Conservation (phyloP, 139 green algal genomes). For the Spirogloea muscicola region DNA sequence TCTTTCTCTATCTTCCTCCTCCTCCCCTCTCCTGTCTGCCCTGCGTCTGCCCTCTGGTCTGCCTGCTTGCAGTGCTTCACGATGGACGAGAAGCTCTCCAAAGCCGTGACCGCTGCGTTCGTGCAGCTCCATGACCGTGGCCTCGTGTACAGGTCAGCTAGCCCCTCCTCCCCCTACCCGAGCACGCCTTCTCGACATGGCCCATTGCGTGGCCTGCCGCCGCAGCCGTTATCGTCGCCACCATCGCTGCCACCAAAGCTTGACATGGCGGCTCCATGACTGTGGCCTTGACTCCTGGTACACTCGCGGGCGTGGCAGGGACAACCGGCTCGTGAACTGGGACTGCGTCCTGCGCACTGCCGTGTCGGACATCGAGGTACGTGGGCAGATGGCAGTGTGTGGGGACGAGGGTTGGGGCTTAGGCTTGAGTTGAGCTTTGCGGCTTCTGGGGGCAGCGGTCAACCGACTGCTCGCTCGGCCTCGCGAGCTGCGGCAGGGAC, state of each 20-base stretch:
- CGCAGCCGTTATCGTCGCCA: background rate
- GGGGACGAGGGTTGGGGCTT: too few species aligned
- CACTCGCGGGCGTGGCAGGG: slow-evolving; percentile 48
- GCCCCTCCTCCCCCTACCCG: background rate
- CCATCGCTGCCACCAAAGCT: background rate
- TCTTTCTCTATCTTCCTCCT: background rate
- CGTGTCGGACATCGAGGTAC: slow-evolving; percentile 96
- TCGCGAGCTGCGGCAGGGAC: too few species aligned
- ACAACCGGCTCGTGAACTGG: slow-evolving; percentile 99
- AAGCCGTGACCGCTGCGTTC: slow-evolving; percentile 73
- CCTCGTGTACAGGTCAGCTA: slow-evolving; percentile 75
- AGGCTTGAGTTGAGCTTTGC: too few species aligned
- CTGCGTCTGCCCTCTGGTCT: slow-evolving; percentile 88
- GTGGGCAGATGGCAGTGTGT: too few species aligned
- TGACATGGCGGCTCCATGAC: background rate
- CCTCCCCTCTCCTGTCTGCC: background rate
- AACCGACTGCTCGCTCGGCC: too few species aligned
- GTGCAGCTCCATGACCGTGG: slow-evolving; percentile 74
- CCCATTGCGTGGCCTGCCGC: background rate
- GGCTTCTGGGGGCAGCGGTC: too few species aligned
- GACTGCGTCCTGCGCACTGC: slow-evolving; percentile 84
- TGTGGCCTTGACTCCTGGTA: background rate
- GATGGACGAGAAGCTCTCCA: slow-evolving; percentile 84
- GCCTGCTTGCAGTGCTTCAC: slow-evolving; percentile 86
- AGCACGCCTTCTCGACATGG: background rate